Evolutionary conservation across 176 grass and related monocot genomes (phyloP).

Genomic region (Aegilops tauschii): DNA sequence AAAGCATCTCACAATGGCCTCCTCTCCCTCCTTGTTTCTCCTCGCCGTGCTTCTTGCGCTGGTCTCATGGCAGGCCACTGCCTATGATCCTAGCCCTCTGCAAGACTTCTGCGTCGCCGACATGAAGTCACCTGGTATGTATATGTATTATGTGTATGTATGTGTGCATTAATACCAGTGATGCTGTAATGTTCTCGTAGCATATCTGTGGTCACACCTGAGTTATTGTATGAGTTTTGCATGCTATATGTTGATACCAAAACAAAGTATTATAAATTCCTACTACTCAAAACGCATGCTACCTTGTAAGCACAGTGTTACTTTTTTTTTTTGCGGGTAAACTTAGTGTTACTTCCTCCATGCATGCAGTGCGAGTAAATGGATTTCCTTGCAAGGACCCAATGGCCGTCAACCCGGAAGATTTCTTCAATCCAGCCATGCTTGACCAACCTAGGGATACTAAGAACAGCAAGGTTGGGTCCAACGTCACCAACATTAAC

Average conservation of each 20-base stretch:
- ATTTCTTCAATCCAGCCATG: conserved; percentile 27
- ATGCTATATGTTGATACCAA: not conserved
- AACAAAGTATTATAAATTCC: not conserved
- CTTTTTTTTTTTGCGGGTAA: not conserved
- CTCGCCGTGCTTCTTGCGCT: not conserved
- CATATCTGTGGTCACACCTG: not conserved
- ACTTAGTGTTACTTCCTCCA: not conserved
- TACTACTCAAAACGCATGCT: not conserved
- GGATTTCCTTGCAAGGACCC: conserved; percentile 23
- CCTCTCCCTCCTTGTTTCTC: not conserved
- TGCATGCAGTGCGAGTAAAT: not conserved
- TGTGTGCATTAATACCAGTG: not conserved
- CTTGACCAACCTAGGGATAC: not conserved
- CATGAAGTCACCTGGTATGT: not conserved
- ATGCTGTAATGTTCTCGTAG: not conserved
- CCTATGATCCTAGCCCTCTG: not conserved
- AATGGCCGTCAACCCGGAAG: not conserved
- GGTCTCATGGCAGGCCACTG: not conserved
- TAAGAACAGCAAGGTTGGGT: not conserved
- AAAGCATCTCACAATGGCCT: conserved; percentile 12
- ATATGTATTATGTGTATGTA: not conserved
- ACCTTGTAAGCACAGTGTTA: not conserved
- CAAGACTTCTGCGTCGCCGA: not conserved
- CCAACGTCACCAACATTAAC: not conserved
- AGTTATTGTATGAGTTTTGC: not conserved